Evolutionary conservation across 2,329 filamentous ascomycete genomes (phyloP).

Genomic region (Penicillium paneum): DNA sequence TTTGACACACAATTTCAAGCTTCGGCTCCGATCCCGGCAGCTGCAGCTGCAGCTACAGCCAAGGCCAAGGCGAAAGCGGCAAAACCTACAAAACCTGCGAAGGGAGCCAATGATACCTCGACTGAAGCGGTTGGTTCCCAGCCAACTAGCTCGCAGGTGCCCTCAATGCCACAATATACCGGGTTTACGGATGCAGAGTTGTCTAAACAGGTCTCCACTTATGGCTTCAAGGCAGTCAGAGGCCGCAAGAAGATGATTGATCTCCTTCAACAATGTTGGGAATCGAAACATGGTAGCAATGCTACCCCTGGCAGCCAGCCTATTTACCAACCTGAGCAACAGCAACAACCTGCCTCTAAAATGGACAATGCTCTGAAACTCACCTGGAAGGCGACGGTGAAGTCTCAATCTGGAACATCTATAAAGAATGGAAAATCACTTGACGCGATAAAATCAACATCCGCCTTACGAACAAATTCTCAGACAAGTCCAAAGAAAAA

Average conservation of each 20-base stretch:
- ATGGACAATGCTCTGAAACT: background rate
- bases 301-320: slow-evolving; percentile 7
- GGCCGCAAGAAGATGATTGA: slow-evolving; percentile 66
- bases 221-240: slow-evolving; percentile 71
- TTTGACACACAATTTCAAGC: background rate
- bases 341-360: background rate
- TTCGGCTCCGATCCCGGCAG: background rate
- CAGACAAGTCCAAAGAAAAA: background rate
- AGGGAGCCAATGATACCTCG: background rate
- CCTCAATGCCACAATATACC: slow-evolving; percentile 56
- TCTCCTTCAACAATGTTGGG: slow-evolving; percentile 68
- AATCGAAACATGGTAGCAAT: slow-evolving; percentile 49
- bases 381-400: slow-evolving; percentile 7
- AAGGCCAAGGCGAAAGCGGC: background rate
- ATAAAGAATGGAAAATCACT: background rate
- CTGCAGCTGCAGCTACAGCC: too few relatives aligned
- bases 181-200: slow-evolving; percentile 62
- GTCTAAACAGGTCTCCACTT: slow-evolving; percentile 59
- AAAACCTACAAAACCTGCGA: background rate
- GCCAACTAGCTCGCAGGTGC: slow-evolving; percentile 1
- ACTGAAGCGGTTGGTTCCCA: background rate
- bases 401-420: slow-evolving; percentile 4
- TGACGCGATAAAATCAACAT: background rate
- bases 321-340: background rate
- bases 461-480: background rate